Evolutionary conservation across 495 filamentous ascomycete genomes (phyloP).

Genomic region (Cenococcum geophilum): DNA sequence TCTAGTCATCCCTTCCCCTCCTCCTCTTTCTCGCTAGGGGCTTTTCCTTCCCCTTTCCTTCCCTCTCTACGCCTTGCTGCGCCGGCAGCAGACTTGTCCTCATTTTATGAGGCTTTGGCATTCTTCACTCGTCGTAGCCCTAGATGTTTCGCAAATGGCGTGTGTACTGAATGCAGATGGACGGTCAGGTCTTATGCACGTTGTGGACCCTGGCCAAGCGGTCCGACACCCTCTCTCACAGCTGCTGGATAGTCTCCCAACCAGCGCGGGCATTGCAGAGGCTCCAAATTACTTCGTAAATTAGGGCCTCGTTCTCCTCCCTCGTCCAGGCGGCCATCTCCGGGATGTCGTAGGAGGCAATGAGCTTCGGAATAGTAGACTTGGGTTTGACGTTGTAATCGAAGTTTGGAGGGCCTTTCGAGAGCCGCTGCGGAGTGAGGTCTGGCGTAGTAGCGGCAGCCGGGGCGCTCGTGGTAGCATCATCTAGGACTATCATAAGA

Average conservation of each 20-base stretch:
- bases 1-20: too few species aligned
- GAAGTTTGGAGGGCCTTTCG: not conserved
- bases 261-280: not conserved
- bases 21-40: too few species aligned
- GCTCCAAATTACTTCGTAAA: not conserved
- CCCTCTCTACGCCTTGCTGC: not conserved
- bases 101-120: not conserved
- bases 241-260: not conserved
- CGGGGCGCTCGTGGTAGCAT: too few species aligned
- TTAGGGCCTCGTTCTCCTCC: not conserved
- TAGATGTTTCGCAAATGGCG: not conserved
- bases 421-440: not conserved
- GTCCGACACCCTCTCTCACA: not conserved
- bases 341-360: not conserved
- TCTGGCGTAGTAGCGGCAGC: not conserved
- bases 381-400: not conserved
- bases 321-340: not conserved
- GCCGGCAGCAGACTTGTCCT: not conserved
- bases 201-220: not conserved
- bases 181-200: not conserved
- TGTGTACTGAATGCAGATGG: not conserved
- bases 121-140: not conserved
- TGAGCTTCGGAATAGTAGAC: not conserved
- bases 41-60: not conserved
- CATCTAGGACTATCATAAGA: too few species aligned